Conservation (phyloP, 2,329 filamentous ascomycete species). For the Coccinonectria pachysandricola region DNA sequence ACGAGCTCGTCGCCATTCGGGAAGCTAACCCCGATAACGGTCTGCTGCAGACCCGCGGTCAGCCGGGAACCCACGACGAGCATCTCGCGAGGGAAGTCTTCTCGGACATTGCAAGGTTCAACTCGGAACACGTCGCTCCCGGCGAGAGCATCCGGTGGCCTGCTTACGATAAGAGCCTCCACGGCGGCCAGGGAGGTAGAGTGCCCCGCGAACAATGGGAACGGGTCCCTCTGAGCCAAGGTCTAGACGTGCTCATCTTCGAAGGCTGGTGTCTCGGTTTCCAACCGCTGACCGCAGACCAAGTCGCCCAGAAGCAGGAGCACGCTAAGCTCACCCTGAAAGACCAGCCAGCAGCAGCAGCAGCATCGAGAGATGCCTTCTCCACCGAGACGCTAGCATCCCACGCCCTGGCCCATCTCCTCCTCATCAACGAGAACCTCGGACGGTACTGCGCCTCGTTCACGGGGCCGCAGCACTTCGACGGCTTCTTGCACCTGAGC, state of each 20-base stretch:
- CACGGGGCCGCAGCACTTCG: constrained; percentile 10
- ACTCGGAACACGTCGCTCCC: neutral
- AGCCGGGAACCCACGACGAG: constrained; percentile 15
- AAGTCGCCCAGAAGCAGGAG: constrained; percentile 11
- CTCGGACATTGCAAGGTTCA: constrained; percentile 1
- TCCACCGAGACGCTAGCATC: constrained; percentile 9
- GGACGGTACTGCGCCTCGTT: constrained; percentile 10
- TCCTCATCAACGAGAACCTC: constrained; percentile 15
- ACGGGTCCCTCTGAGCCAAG: constrained; percentile 3
- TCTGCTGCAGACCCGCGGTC: constrained; percentile 10
- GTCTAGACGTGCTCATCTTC: constrained; percentile 15
- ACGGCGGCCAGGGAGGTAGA: constrained; percentile 12
- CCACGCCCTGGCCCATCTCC: constrained; percentile 10
- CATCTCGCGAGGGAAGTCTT: constrained; percentile 8
- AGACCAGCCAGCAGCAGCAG: neutral
- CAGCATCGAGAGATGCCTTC: constrained; percentile 2
- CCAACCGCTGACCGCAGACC: constrained; percentile 6
- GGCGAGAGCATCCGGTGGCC: constrained; percentile 10
- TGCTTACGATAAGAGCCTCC: constrained; percentile 15
- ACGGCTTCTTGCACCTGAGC: constrained; percentile 14
- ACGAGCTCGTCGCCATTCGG: constrained; percentile 9
- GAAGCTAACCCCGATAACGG: constrained; percentile 11
- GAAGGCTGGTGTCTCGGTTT: constrained; percentile 18
- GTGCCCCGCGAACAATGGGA: constrained; percentile 10
- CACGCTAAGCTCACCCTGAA: constrained; percentile 3